Base-by-base conservation (phyloP, 2,329 filamentous ascomycete genomes). In the Nemania serpens region DNA sequence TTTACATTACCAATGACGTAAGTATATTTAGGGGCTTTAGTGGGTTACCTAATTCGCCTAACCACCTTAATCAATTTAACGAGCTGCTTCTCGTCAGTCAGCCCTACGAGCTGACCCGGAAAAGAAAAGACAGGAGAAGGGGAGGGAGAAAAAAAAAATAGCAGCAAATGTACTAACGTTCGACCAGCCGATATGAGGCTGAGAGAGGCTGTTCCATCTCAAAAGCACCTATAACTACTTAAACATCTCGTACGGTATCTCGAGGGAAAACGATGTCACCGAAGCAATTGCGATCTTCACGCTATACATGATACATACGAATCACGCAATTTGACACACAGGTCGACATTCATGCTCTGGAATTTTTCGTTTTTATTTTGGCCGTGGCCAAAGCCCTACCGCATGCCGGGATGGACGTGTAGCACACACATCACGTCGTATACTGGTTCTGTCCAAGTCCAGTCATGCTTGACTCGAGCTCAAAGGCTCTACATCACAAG, bases 291-390 rank as follows among this genome's bases (percentile, higher is more conserved):
- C 29, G 7, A 15, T 18, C 5, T 59, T 52, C 50, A 50, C 48
- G 7, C 37, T 43, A 29, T 29, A 42, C 34, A 22, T 22, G 15
- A 9, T 15, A n/a, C 36, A 42, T 22, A 22, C 41, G n/a, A 10
- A 39, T 39, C 11, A 12, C 11, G 36, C 11, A 17, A 49, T 13
- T 58, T 37, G 12, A 18, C 29, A 29, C 25, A 42, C 13, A 46
- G 22, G 25, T 49, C 12, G 34, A 17, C 33, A 20, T 49, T 41
- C 50, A 59, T 63, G 54, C 60, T 65, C 54, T 62, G 58, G 61
- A 64, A 41, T 66, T 62, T 69, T 69, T 66, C 53, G 51, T 66
- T 69, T 69, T 66, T 65, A 66, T 71, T 69, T 68, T 64, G 65
- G 62, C 65, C 37, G 59, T 58, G 63, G 66, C 65, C 49, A 58